Base-by-base conservation (phyloP, 2,329 filamentous ascomycete species). In the Cladosporium sp. region DNA sequence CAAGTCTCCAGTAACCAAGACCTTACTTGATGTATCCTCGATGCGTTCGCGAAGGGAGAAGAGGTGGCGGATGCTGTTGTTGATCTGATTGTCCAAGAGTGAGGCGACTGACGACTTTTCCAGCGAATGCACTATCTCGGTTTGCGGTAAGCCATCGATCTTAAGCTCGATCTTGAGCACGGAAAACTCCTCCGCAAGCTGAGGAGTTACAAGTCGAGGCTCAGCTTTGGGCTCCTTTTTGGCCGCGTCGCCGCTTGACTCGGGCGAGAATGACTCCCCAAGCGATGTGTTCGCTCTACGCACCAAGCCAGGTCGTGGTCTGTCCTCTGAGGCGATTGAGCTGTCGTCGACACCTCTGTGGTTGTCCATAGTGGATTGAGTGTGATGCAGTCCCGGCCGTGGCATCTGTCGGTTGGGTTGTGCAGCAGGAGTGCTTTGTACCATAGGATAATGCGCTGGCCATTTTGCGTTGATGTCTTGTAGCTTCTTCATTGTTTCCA, bases 11-110 rank as follows among this genome's bases (percentile, higher is more conserved):
- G 94, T 99, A 17, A 99, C 87, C 58, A 99, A 77, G 1, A 99
- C 94, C 73, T 99, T 99, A 75, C 93, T 97, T 4, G 93, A 90
- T 0, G 91, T 97, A 73, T 99, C 94, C 71, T 97, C 94, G 61
- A 99, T 99, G 54, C 94, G 87, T 64, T 97, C 94, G 60, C 91
- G 86, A 34, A 99, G 80, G 0, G 90, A 86, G 57, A 90, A 81
- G 1, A 99, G 81, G 73, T 99, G 94, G 66, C 91, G 91, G 70
- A 97, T 89, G 71, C 91, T 97, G 61, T 94, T 90, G 66, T 87
- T 88, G 66, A 99, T 96, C 74, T 96, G 96, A 24, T 91, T 92
- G 71, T 97, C 93, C 37, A 99, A 78, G 2, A 99, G 78, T 1
- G 92, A 88, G 0, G 94, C 94, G 60, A 99, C 89, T 1, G 93